phyloP scores from a whole-genome alignment of 2,329 filamentous ascomycete species.

The Aspergillus quadrilineatus region DNA sequence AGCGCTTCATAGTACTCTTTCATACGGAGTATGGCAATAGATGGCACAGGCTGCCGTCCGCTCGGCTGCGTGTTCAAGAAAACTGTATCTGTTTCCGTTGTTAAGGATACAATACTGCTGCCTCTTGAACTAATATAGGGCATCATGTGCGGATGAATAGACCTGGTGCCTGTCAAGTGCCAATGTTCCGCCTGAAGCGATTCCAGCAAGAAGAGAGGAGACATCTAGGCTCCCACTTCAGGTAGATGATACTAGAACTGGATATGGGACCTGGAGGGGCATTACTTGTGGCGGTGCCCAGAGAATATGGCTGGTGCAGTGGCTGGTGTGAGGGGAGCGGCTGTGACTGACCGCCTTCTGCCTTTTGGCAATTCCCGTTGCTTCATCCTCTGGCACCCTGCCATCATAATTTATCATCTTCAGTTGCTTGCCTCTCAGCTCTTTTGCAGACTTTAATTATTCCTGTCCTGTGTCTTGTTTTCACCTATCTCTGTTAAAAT shows the following conservation, averaged over 20 bases:
- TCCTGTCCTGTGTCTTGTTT: background rate
- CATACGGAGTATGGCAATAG: background rate
- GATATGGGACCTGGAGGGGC: too few species aligned
- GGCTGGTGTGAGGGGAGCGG: slow-evolving; percentile 5
- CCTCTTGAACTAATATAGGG: too few species aligned
- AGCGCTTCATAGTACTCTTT: background rate
- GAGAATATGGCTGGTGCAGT: slow-evolving; percentile 8
- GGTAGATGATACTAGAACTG: background rate
- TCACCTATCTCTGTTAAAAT: background rate
- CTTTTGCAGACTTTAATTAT: slow-evolving; percentile 4
- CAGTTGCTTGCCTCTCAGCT: slow-evolving; percentile 9
- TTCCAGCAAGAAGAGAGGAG: background rate
- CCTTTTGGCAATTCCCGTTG: slow-evolving; percentile 12
- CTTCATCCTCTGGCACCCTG: slow-evolving; percentile 10
- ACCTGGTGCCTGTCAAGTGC: background rate
- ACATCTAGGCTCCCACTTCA: background rate
- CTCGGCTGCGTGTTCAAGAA: background rate
- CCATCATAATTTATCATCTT: slow-evolving; percentile 21
- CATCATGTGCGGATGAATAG: background rate
- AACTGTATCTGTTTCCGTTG: background rate
- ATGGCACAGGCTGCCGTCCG: background rate
- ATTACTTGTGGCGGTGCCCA: background rate
- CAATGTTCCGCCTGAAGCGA: background rate
- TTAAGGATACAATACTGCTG: too few species aligned
- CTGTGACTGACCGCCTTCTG: slow-evolving; percentile 20